Base-by-base conservation (phyloP, 306 rosid genomes). In the Quercus wislizeni region DNA sequence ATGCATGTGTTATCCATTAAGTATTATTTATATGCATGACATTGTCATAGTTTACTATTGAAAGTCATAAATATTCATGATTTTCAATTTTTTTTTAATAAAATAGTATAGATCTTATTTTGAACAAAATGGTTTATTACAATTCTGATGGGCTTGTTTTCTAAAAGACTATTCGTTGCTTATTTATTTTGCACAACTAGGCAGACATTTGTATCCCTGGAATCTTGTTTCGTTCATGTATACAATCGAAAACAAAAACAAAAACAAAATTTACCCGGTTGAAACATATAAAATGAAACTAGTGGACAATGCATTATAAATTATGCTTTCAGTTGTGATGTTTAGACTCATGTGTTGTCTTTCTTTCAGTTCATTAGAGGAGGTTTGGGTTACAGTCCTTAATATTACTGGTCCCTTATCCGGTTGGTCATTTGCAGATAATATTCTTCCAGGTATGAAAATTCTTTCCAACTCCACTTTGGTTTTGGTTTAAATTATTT, bases 321-420 rank as follows among this genome's bases (percentile, higher is more conserved):
- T 35, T 19, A 18, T 10, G 23, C 8, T 12, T 38, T 70, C 20
- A 38, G 17, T 61, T 63, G 52, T 61, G 52, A 59, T 55, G 63
- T 72, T 68, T 75, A 38, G 58, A 64, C 19, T 76, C n/a, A 4
- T 65, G 38, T 63, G 41, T 51, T 33, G 58, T 80, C 70, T 82
- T 78, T 74, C 71, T 84, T 72, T 77, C 87, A 95, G 97, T 72
- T 90, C 99, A 78, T 79, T 93, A 46, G 86, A 91, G 88, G 99
- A 95, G 88, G 82, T 95, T 58, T 93, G 99, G 99, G 98, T 90
- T 80, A 74, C 98, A 1, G 98, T 90, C 83, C 89, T 95, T 58
- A 95, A 95, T 79, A 89, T 95, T 78, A 95, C 99, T 8, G 99
- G 99, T 76, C 99, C 98, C 71, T 87, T 95, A 90, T 91, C 97